Evolutionary conservation across 164 flowering plant genomes (phyloP).

Genomic region (Magnolia kwangsiensis): DNA sequence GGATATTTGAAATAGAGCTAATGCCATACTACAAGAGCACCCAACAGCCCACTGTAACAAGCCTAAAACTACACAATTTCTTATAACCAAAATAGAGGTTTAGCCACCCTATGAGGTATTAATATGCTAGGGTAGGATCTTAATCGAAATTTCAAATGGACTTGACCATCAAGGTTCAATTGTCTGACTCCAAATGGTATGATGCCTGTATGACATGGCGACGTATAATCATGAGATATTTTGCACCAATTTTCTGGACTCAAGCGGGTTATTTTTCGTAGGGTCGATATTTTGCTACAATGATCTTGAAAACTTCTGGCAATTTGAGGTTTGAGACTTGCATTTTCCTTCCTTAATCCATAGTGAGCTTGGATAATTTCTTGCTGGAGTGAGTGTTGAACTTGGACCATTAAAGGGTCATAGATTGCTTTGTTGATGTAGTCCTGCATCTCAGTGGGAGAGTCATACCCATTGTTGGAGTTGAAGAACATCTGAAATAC

Average conservation of each 20-base stretch:
- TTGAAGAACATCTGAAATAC: slow-evolving; percentile 46
- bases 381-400: not conserved
- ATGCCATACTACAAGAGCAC: too few species aligned
- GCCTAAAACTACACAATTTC: too few species aligned
- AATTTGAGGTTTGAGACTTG: not conserved
- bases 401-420: slow-evolving; percentile 12
- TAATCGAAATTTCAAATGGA: too few species aligned
- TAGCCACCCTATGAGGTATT: too few species aligned
- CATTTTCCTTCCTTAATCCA: not conserved
- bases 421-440: slow-evolving; percentile 41
- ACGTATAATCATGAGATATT: not conserved
- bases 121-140: too few species aligned
- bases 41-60: too few species aligned
- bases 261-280: too few species aligned
- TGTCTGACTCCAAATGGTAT: too few species aligned
- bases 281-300: not conserved
- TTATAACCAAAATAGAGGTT: too few species aligned
- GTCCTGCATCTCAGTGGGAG: slow-evolving; percentile 22
- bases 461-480: slow-evolving; percentile 32
- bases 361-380: not conserved
- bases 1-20: too few species aligned
- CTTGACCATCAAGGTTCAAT: too few species aligned
- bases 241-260: not conserved
- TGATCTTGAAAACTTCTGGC: not conserved
- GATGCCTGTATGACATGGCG: not conserved